These are phyloP conservation scores for Herpotrichia juniperi DNA, from an alignment of 2,329 filamentous ascomycete species.

Conservation along the genomic window DNA sequence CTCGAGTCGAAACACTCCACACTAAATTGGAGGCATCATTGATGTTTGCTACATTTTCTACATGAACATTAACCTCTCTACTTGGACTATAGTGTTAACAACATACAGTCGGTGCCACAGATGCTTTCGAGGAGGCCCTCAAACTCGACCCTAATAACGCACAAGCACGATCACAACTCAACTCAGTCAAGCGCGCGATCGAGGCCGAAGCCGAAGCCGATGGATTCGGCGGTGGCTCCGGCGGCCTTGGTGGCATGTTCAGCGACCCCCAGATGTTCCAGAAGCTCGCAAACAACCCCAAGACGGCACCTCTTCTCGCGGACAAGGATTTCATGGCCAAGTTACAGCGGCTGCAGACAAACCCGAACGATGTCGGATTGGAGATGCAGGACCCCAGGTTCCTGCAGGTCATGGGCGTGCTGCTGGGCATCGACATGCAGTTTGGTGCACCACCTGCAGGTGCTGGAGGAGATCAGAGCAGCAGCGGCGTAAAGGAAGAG, in stretches of 20 bases:
- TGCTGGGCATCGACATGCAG: slow-evolving; percentile 92
- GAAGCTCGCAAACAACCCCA: slow-evolving; percentile 93
- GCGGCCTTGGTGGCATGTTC: slow-evolving; percentile 89
- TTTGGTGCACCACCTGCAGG: slow-evolving; percentile 63
- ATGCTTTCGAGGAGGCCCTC: slow-evolving; percentile 93
- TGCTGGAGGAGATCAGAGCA: slow-evolving; percentile 50
- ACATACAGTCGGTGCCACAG: slow-evolving; percentile 71
- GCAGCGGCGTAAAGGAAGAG: slow-evolving; percentile 56
- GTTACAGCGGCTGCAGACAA: slow-evolving; percentile 78
- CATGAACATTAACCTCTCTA: no score
- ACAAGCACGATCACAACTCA: slow-evolving; percentile 87
- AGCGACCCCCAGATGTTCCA: slow-evolving; percentile 87
- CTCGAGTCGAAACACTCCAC: no score
- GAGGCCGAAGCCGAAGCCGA: slow-evolving; percentile 73
- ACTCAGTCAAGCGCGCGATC: slow-evolving; percentile 86
- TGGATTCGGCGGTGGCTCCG: slow-evolving; percentile 68
- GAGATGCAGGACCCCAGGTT: slow-evolving; percentile 90
- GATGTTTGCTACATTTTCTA: no score
- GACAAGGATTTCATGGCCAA: slow-evolving; percentile 91
- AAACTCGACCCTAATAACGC: slow-evolving; percentile 92
- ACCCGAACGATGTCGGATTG: slow-evolving; percentile 78
- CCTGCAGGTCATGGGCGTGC: slow-evolving; percentile 89
- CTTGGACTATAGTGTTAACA: slow-evolving; percentile 19
- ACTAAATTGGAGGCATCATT: no score
- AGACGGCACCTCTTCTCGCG: slow-evolving; percentile 80